Base-by-base conservation (phyloP, 345 rosid genomes). In the Hibiscus syriacus region DNA sequence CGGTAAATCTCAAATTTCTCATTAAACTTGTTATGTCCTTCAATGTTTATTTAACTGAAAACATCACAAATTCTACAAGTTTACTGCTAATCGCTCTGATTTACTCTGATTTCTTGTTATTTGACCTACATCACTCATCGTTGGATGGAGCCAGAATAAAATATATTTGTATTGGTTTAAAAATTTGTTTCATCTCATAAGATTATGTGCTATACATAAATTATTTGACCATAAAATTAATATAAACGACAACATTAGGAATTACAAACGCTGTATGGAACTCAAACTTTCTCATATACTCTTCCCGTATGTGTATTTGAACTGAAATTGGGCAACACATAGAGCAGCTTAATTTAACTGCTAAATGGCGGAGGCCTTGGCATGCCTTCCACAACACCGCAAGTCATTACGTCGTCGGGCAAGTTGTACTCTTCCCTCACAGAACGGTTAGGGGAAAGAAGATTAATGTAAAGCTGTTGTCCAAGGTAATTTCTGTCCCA, bases 381-480 rank as follows among this genome's bases (percentile, higher is more conserved):
- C 82, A 92, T 6, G 74, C 61, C 72, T 72, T 74, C 66, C 32
- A 92, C 83, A 20, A 76, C 45, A 20, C 98, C 98, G 17, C 98
- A 92, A 0, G 84, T 76, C 57, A 63, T 19, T 30, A 86, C 60
- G 55, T 81, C 79, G 61, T 86, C 95, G 14, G 95, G 96, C 14
- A 90, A 49, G 80, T 87, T 85, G 84, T 90, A 87, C 70, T 92
- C 98, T 36, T 92, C 98, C 68, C 88, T 85, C 4, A 92, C 83
- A 3, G 98, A 92, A 7, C 83, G 78, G 22, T 67, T 83, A 3
- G 96, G 98, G 0, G 91, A 87, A 0, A 78, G 71, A 38, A 90
- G 88, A 45, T 95, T 92, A 1, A 73, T 60, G 67, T 90, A 92
- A 41, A 90, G 41, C 55, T 92, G 90, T 22, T 92, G 95, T 0